Base-by-base conservation (phyloP, 2,329 filamentous ascomycete species). In the Clonostachys byssicola region DNA sequence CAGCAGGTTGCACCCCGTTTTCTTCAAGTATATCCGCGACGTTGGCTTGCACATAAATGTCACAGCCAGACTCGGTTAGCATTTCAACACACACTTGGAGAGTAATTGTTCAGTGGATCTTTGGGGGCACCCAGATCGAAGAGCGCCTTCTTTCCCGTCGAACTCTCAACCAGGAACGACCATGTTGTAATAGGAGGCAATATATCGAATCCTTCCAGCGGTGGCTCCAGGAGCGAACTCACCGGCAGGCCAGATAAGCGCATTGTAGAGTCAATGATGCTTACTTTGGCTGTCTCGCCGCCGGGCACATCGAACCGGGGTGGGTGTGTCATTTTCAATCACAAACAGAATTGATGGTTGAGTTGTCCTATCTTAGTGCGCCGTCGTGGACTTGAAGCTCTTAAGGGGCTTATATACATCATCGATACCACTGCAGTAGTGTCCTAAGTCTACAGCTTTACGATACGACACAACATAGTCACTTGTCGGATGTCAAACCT, bases 161-260 rank as follows among this genome's bases (percentile, higher is more conserved):
- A 30, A 30, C 40, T 43, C 46, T 47, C 46, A n/a, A 47, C 18
- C 6, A 47, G 41, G 17, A 43, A 47, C 17, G 46, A 47, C 41
- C 40, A 44, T 33, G 46, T 34, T 7, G 46, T 13, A 16, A 43
- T 20, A 13, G 14, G n/a, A 1, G 46, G 41, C 4, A 47, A 34
- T 8, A 12, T 20, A 13, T 44, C 34, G 13, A 47, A 43, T 13
- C 46, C 46, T 7, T 42, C 23, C 3, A 47, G 12, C n/a, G 16
- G 5, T 3, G 46, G 46, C n/a, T 36, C 16, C 13, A 39, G 34
- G 7, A 47, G 23, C 6, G n/a, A n/a, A 12, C 12, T 34, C 4
- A 42, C 18, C 7, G 33, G 40, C 33, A 47, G 34, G n/a, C 18
- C 14, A 8, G 40, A n/a, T 8, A 47, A 16, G 10, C 46, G 46